Conservation (phyloP, 2,329 filamentous ascomycete species). For the Talaromyces piceae region DNA sequence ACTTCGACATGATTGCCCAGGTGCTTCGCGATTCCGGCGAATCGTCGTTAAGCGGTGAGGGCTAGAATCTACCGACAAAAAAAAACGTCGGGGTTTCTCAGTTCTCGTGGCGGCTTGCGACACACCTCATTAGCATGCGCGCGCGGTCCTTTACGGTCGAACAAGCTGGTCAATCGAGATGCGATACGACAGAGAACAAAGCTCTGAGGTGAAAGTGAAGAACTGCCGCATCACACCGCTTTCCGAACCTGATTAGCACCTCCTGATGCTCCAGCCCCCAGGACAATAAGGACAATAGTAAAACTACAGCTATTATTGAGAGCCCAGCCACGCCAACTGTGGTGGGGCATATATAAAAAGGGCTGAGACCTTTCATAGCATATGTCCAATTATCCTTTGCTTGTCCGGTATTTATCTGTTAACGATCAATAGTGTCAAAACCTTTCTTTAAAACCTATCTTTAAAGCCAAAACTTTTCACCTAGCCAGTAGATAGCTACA, state of each 20-base stretch:
- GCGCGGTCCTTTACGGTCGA: neutral
- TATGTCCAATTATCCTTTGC: too few relatives aligned
- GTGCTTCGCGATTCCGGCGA: neutral
- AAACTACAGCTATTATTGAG: too few relatives aligned
- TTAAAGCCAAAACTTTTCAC: too few relatives aligned
- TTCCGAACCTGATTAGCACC: neutral
- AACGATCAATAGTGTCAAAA: too few relatives aligned
- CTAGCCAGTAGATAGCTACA: too few relatives aligned
- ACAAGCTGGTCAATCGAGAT: neutral
- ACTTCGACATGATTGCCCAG: constrained; percentile 30
- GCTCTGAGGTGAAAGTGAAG: neutral
- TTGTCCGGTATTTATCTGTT: too few relatives aligned
- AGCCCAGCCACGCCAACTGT: too few relatives aligned
- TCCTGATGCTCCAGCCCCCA: neutral
- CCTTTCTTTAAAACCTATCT: too few relatives aligned
- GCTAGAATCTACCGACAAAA: neutral
- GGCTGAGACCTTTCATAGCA: too few relatives aligned
- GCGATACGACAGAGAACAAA: neutral
- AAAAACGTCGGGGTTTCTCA: neutral
- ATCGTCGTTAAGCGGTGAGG: neutral
- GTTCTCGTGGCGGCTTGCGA: neutral
- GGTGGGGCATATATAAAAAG: too few relatives aligned
- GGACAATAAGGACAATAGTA: neutral
- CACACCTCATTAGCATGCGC: neutral
- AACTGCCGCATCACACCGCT: neutral